Percentiles rank a stretch among this genome's conserved stretches.
These are phyloP conservation scores for Striga hermonthica DNA, from an alignment of 305 asterid genomes.

Conservation along the genomic window DNA sequence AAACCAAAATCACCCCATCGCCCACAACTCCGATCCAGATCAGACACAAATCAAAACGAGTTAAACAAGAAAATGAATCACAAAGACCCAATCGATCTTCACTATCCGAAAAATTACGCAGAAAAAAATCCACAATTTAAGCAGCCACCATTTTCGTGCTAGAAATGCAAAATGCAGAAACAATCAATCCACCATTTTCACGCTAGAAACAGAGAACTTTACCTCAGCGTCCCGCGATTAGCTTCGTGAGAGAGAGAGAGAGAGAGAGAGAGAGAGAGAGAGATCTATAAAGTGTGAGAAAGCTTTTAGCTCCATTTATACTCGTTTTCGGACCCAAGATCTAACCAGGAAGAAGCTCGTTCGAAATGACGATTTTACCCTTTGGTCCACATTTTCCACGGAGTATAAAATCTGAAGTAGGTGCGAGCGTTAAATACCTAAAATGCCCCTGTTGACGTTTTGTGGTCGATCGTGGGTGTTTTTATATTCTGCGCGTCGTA, in stretches of 20 bases:
- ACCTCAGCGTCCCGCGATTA: constrained; percentile 39
- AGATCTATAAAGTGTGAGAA: constrained; percentile 35
- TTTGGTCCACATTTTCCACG: constrained; percentile 23
- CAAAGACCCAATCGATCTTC: constrained; percentile 10
- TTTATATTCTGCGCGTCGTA: constrained; percentile 29
- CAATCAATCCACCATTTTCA: neutral
- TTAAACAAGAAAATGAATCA: constrained; percentile 21
- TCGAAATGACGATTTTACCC: constrained; percentile 25
- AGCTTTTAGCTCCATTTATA: constrained; percentile 51
- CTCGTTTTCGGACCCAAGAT: constrained; percentile 37
- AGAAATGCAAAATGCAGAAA: neutral
- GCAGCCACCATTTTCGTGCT: neutral
- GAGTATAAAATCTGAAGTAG: constrained; percentile 22
- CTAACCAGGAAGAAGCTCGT: constrained; percentile 9
- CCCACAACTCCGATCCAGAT: constrained; percentile 32
- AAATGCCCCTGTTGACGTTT: constrained; percentile 7
- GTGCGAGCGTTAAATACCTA: constrained; percentile 8
- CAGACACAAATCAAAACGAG: constrained; percentile 14
- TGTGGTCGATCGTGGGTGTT: constrained; percentile 25
- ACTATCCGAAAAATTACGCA: neutral
- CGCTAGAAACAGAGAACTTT: constrained; percentile 14
- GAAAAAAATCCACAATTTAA: neutral
- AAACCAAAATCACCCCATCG: constrained; percentile 23
- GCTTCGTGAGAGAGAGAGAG: constrained; percentile 30
- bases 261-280: constrained; percentile 29